phyloP scores from a whole-genome alignment of 768 basidiomycete species.

The Hirschioporus abietinus region DNA sequence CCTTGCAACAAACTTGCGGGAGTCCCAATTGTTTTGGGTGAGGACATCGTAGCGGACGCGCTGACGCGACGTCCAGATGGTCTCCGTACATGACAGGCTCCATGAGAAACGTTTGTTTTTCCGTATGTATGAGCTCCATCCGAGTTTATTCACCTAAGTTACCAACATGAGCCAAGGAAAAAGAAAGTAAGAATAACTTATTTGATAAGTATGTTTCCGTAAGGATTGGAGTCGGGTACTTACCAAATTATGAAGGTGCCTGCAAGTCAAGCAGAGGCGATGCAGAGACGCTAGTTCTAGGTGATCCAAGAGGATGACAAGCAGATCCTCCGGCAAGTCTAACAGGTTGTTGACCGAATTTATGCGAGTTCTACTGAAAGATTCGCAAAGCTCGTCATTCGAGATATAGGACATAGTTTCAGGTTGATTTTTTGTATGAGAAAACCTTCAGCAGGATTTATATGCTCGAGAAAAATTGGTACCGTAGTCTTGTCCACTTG shows the following conservation, averaged over 20 bases:
- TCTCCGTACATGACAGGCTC: slow-evolving; percentile 8
- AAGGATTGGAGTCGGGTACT: neutral
- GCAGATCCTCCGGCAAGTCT: neutral
- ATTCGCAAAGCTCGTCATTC: too few relatives aligned
- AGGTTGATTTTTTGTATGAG: too few relatives aligned
- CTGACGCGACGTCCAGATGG: slow-evolving; percentile 6
- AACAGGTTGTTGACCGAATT: neutral
- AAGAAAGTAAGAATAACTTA: neutral
- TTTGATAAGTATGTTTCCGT: neutral
- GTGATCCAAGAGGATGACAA: neutral
- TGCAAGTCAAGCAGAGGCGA: neutral
- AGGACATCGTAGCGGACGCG: slow-evolving; percentile 40
- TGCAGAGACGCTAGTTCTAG: neutral
- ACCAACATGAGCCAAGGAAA: neutral
- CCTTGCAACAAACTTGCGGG: slow-evolving; percentile 49
- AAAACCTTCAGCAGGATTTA: too few relatives aligned
- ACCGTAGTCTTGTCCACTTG: too few relatives aligned
- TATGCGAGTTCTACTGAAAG: too few relatives aligned
- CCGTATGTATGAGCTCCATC: slow-evolving; percentile 51
- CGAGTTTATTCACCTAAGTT: slow-evolving; percentile 51
- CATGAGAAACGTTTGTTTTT: slow-evolving; percentile 35
- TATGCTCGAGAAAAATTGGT: too few relatives aligned
- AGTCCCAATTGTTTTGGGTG: slow-evolving; percentile 49
- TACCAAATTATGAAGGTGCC: neutral
- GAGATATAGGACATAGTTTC: too few relatives aligned